Conservation (phyloP, 1,284 basidiomycete species). For the Quambalaria eucalypti region DNA sequence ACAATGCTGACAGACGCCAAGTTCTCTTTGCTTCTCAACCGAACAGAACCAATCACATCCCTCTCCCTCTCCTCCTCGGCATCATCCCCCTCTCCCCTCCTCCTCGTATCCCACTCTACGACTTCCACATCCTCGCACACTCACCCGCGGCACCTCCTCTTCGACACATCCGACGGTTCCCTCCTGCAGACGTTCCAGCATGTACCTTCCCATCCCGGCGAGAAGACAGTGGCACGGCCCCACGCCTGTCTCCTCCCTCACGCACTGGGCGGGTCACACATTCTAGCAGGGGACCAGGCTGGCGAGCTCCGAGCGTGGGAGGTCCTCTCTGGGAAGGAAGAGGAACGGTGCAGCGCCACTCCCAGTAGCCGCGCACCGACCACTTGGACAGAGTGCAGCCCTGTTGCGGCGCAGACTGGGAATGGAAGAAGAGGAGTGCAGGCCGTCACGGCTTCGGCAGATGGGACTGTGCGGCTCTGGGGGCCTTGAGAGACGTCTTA, state of each 20-base stretch:
- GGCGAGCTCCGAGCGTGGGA: conserved; percentile 87
- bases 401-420: no score
- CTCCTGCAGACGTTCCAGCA: conserved; percentile 74
- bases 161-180: conserved; percentile 74
- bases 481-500: not conserved
- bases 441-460: conserved; percentile 76
- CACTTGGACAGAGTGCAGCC: conserved; percentile 73
- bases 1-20: not conserved
- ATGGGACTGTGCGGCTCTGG: conserved; percentile 42
- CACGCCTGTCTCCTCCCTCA: conserved; percentile 66
- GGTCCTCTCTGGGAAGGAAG: conserved; percentile 64
- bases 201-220: conserved; percentile 76
- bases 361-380: conserved; percentile 1
- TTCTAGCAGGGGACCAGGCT: conserved; percentile 80
- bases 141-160: conserved; percentile 72
- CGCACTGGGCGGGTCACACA: conserved; percentile 61
- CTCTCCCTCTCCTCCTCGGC: not conserved
- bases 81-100: not conserved
- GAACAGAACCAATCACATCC: conserved; percentile 57
- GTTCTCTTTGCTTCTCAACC: not conserved
- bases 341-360: not conserved
- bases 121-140: conserved; percentile 56
- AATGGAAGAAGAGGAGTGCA: conserved; percentile 49
- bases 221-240: conserved; percentile 71
- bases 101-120: not conserved